Evolutionary conservation across 2,329 filamentous ascomycete genomes (phyloP), one percentile per base, ranked within the genome.

Genomic region (Canariomyces notabilis): DNA sequence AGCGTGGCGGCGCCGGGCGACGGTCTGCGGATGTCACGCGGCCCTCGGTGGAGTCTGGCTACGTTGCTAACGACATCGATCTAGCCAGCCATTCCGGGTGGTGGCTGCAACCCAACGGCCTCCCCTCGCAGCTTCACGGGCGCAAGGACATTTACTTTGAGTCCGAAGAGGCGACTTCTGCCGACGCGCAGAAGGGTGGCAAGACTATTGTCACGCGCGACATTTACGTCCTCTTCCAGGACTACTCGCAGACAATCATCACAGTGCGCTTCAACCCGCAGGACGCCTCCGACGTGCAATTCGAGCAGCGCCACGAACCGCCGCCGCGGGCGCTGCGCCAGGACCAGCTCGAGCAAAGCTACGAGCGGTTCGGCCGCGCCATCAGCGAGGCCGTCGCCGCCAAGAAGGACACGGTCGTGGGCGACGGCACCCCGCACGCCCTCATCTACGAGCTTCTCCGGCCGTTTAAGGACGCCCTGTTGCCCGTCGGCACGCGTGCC

Each of bases 191-290:
- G 14, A 46, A 83, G 12, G 83, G 84, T 21, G 82, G 86, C 20
- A 84, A 83, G 62, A 81, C 81, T 1, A 77, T 76, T 1, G 72
- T 95, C 16, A 87, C 84, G 6, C 90, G 90, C 55, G 82, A 90
- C 49, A 76, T 96, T 34, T 93, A 85, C 57, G 73, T 97, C n/a
- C 70, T 98, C 7, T 98, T 88, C 70, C 83, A 89, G 59, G 93
- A 98, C 68, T 98, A 98, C 66, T 96, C 90, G 15, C 93, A 97
- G 64, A 97, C 91, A 0, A 76, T 94, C 53, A 79, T 98, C 59
- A 89, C 84, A 0, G 86, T 83, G 15, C 82, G 77, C 41, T 97
- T 85, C 64, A 87, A 95, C 63, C 73, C 83, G 1, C 78, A 82
- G 43, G 82, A 95, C 61, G 77, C 85, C 3, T 72, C 78, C 2